These are phyloP conservation scores for Ophiorrhiza pumila DNA, from an alignment of 257 asterid species.

Conservation along the genomic window DNA sequence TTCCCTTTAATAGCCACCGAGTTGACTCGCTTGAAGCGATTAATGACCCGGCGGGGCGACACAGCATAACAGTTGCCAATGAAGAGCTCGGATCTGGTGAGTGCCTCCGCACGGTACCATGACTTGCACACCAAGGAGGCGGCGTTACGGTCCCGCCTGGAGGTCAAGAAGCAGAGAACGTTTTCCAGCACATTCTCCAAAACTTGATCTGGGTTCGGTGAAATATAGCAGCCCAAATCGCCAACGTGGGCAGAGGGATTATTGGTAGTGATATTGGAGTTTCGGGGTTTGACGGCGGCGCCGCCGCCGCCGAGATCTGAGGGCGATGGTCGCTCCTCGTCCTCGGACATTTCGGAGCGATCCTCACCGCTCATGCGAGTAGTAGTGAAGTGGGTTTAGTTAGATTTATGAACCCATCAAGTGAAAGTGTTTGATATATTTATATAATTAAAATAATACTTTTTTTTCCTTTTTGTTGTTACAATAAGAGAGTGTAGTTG, in stretches of 20 bases:
- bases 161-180: slow-evolving; percentile 46
- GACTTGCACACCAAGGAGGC: slow-evolving; percentile 51
- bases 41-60: slow-evolving; percentile 36
- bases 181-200: slow-evolving; percentile 49
- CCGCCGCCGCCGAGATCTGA: slow-evolving; percentile 29
- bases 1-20: slow-evolving; percentile 43
- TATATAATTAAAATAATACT: slow-evolving; percentile 6
- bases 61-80: slow-evolving; percentile 54
- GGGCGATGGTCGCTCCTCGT: slow-evolving; percentile 29
- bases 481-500: background rate
- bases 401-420: slow-evolving; percentile 23
- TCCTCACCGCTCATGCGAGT: slow-evolving; percentile 35
- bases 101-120: slow-evolving; percentile 47
- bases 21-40: slow-evolving; percentile 38
- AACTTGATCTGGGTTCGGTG: slow-evolving; percentile 41
- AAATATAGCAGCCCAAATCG: slow-evolving; percentile 17
- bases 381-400: slow-evolving; percentile 15
- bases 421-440: background rate
- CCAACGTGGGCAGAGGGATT: slow-evolving; percentile 9
- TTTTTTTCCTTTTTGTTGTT: background rate
- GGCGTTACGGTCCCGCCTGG: slow-evolving; percentile 49
- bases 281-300: slow-evolving; percentile 19
- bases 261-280: slow-evolving; percentile 10
- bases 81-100: slow-evolving; percentile 51
- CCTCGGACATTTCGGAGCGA: slow-evolving; percentile 46